These are phyloP conservation scores for Creolimax fragrantissima DNA, from an alignment of 78 protist species.

Conservation along the genomic window DNA sequence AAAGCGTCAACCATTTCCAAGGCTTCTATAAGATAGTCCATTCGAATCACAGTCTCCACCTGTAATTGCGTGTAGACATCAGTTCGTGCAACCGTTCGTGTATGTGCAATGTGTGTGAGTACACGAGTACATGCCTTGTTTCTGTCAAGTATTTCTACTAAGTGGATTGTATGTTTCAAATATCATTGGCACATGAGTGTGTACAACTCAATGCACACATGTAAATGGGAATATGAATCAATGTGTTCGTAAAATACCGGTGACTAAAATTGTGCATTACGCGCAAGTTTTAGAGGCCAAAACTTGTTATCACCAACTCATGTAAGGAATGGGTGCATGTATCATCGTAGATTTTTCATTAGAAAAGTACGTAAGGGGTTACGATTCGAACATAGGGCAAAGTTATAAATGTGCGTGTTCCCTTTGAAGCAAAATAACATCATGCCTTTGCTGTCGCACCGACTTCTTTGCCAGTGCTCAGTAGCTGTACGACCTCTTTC, in stretches of 20 bases:
- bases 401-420: not conserved
- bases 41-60: not conserved
- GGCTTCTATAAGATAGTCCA: not conserved
- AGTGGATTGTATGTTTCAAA: not conserved
- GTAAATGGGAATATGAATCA: too few relatives aligned
- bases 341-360: not conserved
- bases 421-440: not conserved
- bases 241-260: too few relatives aligned
- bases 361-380: not conserved
- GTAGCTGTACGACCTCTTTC: not conserved
- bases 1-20: not conserved
- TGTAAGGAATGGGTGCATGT: not conserved
- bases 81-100: not conserved
- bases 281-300: not conserved
- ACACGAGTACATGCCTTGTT: not conserved
- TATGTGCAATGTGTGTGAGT: not conserved
- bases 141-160: not conserved
- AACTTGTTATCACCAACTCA: not conserved
- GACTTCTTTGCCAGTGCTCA: not conserved
- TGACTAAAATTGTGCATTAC: not conserved
- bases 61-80: not conserved
- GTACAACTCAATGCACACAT: not conserved
- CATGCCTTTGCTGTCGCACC: not conserved
- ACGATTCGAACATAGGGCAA: not conserved
- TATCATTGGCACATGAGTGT: not conserved